Percentiles rank a stretch among this genome's conserved stretches.
Evolutionary conservation across 2,329 filamentous ascomycete species (phyloP).

Genomic region (Xenoacremonium recifei): DNA sequence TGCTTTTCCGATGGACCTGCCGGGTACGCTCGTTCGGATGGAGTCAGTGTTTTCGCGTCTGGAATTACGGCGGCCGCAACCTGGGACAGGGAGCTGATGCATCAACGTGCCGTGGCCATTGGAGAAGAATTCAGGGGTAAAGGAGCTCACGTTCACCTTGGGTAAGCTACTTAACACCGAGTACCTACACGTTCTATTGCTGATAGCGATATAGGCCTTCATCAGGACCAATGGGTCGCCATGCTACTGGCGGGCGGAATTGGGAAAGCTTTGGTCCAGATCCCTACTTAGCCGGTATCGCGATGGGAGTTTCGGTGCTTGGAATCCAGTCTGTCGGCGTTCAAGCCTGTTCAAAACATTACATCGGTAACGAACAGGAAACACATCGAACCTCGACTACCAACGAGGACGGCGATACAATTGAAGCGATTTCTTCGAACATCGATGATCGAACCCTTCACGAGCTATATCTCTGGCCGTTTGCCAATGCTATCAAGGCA

Average conservation of each 20-base stretch:
- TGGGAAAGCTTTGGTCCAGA: constrained; percentile 67
- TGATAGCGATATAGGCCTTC: too few relatives aligned
- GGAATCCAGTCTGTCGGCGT: constrained; percentile 44
- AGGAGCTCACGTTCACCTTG: constrained; percentile 75
- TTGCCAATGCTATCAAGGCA: constrained; percentile 64
- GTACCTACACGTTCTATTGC: too few relatives aligned
- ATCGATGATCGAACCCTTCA: constrained; percentile 62
- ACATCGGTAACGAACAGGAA: constrained; percentile 74
- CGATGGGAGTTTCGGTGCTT: constrained; percentile 57
- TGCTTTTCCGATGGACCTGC: too few relatives aligned
- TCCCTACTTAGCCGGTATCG: constrained; percentile 66
- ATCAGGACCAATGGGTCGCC: constrained; percentile 38
- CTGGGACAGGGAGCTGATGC: constrained; percentile 73
- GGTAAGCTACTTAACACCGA: constrained; percentile 61
- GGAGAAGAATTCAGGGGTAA: constrained; percentile 73
- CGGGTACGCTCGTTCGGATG: too few relatives aligned
- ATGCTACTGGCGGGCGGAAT: constrained; percentile 40
- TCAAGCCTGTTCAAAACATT: constrained; percentile 58
- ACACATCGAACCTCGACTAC: too few relatives aligned
- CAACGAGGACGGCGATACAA: too few relatives aligned
- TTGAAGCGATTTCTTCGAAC: constrained; percentile 55
- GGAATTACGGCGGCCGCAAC: constrained; percentile 55
- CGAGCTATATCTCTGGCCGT: constrained; percentile 69
- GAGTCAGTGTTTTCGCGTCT: too few relatives aligned
- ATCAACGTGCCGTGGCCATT: constrained; percentile 69